Evolutionary conservation across 352 stramenopile genomes (phyloP).

Genomic region (Pythium insidiosum): DNA sequence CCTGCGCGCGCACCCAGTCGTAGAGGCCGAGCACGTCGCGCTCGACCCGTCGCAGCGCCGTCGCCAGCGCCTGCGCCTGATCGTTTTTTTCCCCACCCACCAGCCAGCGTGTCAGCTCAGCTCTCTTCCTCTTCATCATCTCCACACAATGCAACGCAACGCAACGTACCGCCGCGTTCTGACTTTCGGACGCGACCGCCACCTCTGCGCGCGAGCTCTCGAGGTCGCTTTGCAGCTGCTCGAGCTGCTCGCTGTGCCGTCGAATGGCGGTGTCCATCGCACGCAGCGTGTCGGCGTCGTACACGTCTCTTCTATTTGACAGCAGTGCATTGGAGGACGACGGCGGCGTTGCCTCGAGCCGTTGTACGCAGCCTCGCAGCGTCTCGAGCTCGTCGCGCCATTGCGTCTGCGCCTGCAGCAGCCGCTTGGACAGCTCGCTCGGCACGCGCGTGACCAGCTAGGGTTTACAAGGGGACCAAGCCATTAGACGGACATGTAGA

Average conservation of each 20-base stretch:
- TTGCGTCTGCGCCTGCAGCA: conserved; percentile 31
- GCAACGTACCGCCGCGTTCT: conserved; percentile 7
- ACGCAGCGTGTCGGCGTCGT: conserved; percentile 6
- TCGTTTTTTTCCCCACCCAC: neutral
- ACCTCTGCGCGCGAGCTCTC: conserved; percentile 2
- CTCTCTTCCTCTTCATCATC: neutral
- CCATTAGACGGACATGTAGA: neutral
- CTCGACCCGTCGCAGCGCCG: conserved; percentile 23
- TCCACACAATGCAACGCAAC: too few species aligned
- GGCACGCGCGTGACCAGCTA: conserved; percentile 45
- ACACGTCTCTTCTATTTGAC: conserved; percentile 11
- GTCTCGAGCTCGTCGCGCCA: conserved; percentile 30
- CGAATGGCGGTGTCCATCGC: conserved; percentile 12
- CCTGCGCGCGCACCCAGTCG: conserved; percentile 43
- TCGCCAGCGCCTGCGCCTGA: conserved; percentile 25
- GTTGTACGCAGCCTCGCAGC: conserved; percentile 24
- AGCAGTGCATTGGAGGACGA: neutral
- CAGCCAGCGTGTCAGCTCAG: neutral
- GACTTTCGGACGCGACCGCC: neutral
- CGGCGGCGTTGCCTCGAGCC: conserved; percentile 14
- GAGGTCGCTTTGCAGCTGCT: conserved; percentile 3
- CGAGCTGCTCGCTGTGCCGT: conserved; percentile 4
- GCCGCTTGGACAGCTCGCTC: conserved; percentile 40
- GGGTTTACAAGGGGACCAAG: neutral
- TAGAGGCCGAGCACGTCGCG: conserved; percentile 43